Conservation (phyloP, 768 basidiomycete species). For the Pluteus cervinus region DNA sequence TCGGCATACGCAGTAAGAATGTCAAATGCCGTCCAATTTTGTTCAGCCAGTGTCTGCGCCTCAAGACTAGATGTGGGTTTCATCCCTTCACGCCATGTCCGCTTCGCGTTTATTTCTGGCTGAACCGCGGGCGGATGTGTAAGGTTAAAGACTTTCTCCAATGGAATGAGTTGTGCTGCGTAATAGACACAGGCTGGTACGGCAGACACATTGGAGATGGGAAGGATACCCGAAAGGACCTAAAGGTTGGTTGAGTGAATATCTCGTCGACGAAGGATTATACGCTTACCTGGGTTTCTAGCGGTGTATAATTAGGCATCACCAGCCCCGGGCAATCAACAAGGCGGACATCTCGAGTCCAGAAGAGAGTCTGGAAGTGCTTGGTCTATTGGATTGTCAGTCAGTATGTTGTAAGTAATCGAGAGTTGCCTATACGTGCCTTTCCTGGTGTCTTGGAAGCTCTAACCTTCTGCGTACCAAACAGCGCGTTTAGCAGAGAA, state of each 20-base stretch:
- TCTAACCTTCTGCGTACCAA: conserved; percentile 71
- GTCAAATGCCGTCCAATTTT: conserved; percentile 80
- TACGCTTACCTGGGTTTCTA: conserved; percentile 69
- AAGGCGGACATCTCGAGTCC: conserved; percentile 79
- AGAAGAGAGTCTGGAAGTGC: conserved; percentile 92
- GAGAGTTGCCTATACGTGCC: conserved; percentile 30
- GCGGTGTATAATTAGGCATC: conserved; percentile 75
- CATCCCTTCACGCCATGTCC: conserved; percentile 67
- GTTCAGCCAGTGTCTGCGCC: conserved; percentile 13
- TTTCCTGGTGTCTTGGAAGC: conserved; percentile 87
- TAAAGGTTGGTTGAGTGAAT: conserved; percentile 17
- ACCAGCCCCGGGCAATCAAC: conserved; percentile 96
- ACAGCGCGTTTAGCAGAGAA: conserved; percentile 85
- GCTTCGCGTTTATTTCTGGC: conserved; percentile 50
- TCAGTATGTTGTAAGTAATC: not conserved
- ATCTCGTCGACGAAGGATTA: conserved; percentile 1
- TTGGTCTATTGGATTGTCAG: conserved; percentile 57
- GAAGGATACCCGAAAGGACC: conserved; percentile 66
- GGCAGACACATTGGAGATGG: conserved; percentile 80
- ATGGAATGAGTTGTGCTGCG: conserved; percentile 60
- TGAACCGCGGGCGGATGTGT: conserved; percentile 39
- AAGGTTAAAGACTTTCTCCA: conserved; percentile 67
- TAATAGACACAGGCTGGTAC: conserved; percentile 79
- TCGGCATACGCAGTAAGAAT: conserved; percentile 74
- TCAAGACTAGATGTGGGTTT: conserved; percentile 20